Percentiles rank a stretch among this genome's conserved stretches.
phyloP scores from a whole-genome alignment of 2,329 filamentous ascomycete genomes.

The Neopestalotiopsis sp. region DNA sequence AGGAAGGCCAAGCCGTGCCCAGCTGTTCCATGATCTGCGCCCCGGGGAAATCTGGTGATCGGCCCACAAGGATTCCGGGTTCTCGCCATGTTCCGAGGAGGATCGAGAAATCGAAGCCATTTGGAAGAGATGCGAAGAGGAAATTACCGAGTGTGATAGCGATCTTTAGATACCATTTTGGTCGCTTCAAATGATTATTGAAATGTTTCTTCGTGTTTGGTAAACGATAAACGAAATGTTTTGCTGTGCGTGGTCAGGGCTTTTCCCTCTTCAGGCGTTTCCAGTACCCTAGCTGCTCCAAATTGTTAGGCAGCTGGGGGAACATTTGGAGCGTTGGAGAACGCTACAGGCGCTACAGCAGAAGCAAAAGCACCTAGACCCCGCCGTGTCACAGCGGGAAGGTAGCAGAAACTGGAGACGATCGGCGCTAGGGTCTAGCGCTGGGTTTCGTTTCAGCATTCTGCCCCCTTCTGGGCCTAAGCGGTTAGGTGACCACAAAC shows the following conservation, averaged over 20 bases:
- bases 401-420: background rate
- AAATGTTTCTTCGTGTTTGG: background rate
- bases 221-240: background rate
- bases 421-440: slow-evolving; percentile 4
- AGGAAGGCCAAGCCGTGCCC: background rate
- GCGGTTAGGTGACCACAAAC: background rate
- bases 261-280: background rate
- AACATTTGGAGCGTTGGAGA: background rate
- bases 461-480: background rate
- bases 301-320: background rate
- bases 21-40: slow-evolving; percentile 1
- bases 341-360: background rate
- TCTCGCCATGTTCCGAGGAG: background rate
- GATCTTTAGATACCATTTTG: background rate
- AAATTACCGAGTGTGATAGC: background rate
- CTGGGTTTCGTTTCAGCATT: slow-evolving; percentile 9
- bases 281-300: background rate
- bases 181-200: background rate
- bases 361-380: background rate
- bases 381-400: background rate
- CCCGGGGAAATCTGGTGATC: slow-evolving; percentile 3
- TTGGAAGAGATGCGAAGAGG: background rate
- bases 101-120: background rate
- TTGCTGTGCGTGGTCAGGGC: background rate
- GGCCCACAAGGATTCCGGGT: background rate